Evolutionary conservation across 768 basidiomycete genomes (phyloP), one percentile per base, ranked within the genome.

Genomic region (Rhizopogon sp.): DNA sequence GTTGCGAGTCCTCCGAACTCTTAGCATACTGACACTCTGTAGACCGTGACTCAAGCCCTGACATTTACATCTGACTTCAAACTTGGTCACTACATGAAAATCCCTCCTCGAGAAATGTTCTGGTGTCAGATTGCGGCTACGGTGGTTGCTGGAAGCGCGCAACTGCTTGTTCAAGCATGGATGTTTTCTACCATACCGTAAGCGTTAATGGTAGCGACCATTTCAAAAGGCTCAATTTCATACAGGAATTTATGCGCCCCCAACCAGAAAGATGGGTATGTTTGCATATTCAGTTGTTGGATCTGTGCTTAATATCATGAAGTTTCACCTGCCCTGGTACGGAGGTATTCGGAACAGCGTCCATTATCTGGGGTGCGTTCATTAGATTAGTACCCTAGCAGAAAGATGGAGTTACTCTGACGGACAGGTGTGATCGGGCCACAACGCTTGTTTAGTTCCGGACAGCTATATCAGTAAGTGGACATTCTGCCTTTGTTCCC

Each of bases 91-190:
- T 84, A 85, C 65, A 70, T 71, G 68, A 70, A 70, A 41, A 78
- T 91, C 50, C 84, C 87, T 3, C 89, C 87, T 3, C 78, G 83
- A 6, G 60, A 77, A 41, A 90, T 90, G 82, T 93, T 93, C 73
- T 76, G 69, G 65, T 76, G 74, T 20, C 89, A 91, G 66, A 77
- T 88, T 22, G 60, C 88, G 47, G 85, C 86, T 8, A 79, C 87
- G 1, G 60, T 85, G 43, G 68, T 91, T 40, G 85, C 87, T 25
- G 85, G 86, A 57, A 88, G 87, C 13, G 78, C 82, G 0, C 87
- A 89, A 61, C 81, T 91, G 46, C 81, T 83, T 42, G 88, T 93
- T 1, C 90, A 91, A 61, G 69, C 77, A 0, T 93, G 81, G 83
- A 85, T 85, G 83, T 86, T 86, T 57, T 61, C 68, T 0, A 67